phyloP scores from a whole-genome alignment of 164 flowering plant genomes.

The Magnolia changhungtana region DNA sequence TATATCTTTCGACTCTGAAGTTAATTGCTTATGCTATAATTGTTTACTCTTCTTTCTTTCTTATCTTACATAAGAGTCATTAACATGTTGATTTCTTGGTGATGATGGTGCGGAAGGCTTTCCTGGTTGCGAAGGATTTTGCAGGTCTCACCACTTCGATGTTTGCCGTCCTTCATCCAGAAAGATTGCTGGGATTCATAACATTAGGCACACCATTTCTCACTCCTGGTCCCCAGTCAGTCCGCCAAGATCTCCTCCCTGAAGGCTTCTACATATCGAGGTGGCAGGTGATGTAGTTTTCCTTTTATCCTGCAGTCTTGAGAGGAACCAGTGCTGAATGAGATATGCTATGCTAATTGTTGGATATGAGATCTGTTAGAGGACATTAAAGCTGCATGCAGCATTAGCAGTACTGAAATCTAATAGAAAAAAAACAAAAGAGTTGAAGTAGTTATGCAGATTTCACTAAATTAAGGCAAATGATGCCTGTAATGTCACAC shows the following conservation, averaged over 20 bases:
- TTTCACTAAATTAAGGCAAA: no score
- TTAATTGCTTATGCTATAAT: not conserved
- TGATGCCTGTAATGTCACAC: no score
- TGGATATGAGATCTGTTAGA: not conserved
- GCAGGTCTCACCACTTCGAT: slow-evolving; percentile 34
- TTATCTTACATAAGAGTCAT: not conserved
- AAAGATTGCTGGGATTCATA: slow-evolving; percentile 36
- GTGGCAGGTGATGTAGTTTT: slow-evolving; percentile 33
- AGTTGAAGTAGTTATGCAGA: no score
- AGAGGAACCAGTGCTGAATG: not conserved
- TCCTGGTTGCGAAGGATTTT: slow-evolving; percentile 59
- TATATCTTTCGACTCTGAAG: no score
- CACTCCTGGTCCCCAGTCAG: slow-evolving; percentile 23
- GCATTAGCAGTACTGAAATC: no score
- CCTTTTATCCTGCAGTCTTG: not conserved
- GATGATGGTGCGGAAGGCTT: slow-evolving; percentile 29
- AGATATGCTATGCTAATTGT: not conserved
- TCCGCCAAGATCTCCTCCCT: slow-evolving; percentile 25
- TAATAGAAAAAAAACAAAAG: no score
- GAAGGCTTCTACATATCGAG: slow-evolving; percentile 54
- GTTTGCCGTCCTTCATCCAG: slow-evolving; percentile 37
- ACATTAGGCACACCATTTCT: slow-evolving; percentile 45
- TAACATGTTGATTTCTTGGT: not conserved
- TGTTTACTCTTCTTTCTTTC: not conserved
- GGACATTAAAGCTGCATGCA: no score